phyloP scores from a whole-genome alignment of 2,329 filamentous ascomycete genomes.

The Nectriaceae sp. region DNA sequence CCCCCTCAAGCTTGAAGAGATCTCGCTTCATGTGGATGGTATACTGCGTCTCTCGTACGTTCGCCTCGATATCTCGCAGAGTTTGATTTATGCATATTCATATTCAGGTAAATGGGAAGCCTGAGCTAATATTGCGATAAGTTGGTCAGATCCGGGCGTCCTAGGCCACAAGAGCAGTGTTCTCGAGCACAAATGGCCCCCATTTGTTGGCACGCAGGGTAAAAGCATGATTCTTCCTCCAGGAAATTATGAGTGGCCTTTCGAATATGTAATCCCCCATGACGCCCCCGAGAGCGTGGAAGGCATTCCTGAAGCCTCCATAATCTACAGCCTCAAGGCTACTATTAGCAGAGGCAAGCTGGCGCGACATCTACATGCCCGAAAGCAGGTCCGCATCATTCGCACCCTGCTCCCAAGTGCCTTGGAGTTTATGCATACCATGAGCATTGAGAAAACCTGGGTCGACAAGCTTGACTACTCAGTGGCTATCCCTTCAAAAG shows the following conservation, averaged over 20 bases:
- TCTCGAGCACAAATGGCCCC: conserved; percentile 67
- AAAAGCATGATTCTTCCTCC: conserved; percentile 60
- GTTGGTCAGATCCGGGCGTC: conserved; percentile 57
- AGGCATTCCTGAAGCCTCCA: conserved; percentile 79
- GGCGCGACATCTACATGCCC: conserved; percentile 77
- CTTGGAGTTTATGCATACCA: conserved; percentile 77
- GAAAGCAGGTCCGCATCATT: conserved; percentile 75
- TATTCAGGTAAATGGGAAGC: background rate
- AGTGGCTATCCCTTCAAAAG: conserved; percentile 88
- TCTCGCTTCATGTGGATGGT: conserved; percentile 70
- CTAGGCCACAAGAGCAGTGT: conserved; percentile 58
- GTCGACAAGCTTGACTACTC: conserved; percentile 96
- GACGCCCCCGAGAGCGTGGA: conserved; percentile 83
- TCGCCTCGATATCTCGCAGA: conserved; percentile 1
- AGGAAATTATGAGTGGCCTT: conserved; percentile 83
- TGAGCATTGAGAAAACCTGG: conserved; percentile 97
- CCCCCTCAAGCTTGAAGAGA: conserved; percentile 68
- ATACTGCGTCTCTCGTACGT: conserved; percentile 66
- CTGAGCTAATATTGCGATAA: conserved; percentile 21
- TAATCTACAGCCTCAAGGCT: conserved; percentile 87
- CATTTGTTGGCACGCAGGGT: conserved; percentile 57
- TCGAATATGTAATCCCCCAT: conserved; percentile 70
- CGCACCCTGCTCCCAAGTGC: conserved; percentile 73
- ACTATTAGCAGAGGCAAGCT: conserved; percentile 85
- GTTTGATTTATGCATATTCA: background rate